phyloP scores from a whole-genome alignment of 2,329 filamentous ascomycete species.

The Myriosclerotinia duriaeana region DNA sequence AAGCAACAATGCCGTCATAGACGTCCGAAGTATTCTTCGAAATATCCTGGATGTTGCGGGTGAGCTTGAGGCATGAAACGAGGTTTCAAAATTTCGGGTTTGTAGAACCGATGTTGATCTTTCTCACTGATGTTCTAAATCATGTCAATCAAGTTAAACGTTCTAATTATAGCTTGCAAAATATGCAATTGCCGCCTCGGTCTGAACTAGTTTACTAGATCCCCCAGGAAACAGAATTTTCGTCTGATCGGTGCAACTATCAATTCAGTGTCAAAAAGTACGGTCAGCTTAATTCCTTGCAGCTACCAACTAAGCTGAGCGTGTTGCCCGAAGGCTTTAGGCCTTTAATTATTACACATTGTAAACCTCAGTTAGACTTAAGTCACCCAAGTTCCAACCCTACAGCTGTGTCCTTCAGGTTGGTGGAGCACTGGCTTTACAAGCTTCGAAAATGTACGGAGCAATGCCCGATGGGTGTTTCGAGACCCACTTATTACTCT shows the following conservation, averaged over 20 bases:
- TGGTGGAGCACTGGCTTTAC: background rate
- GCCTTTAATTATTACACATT: no score
- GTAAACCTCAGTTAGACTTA: no score
- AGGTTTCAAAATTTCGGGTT: conserved; percentile 25
- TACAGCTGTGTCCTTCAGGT: no score
- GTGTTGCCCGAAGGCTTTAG: no score
- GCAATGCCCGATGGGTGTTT: background rate
- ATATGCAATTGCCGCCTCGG: background rate
- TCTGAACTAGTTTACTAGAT: background rate
- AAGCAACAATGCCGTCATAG: conserved; percentile 27
- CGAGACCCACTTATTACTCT: background rate
- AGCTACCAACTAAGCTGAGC: no score
- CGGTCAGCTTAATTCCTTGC: no score
- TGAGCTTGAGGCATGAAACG: conserved; percentile 21
- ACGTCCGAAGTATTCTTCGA: conserved; percentile 37
- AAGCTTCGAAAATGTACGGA: background rate
- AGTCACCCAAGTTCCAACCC: no score
- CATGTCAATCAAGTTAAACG: conserved; percentile 11
- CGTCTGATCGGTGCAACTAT: background rate
- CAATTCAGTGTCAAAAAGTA: no score
- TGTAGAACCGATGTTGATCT: background rate
- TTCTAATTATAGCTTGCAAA: conserved; percentile 15
- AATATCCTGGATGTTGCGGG: conserved; percentile 31
- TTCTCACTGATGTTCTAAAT: conserved; percentile 15
- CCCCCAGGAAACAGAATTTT: background rate